phyloP scores from a whole-genome alignment of 371 early-diverging fungal genomes.

The Rhizomucor pusillus region DNA sequence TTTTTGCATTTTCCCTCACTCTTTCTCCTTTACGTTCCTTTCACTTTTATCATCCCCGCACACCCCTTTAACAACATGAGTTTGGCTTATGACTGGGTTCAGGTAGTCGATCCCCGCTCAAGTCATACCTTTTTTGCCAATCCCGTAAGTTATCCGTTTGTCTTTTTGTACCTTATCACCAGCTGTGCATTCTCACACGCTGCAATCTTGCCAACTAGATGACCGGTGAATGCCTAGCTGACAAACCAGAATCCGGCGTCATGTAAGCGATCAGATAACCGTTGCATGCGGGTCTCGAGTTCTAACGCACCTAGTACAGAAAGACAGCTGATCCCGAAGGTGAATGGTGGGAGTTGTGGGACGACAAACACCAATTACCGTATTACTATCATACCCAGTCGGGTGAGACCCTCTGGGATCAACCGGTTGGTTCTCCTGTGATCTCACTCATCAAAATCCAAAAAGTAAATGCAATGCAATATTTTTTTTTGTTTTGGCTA shows the following conservation, averaged over 20 bases:
- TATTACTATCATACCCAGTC: slow-evolving; percentile 91
- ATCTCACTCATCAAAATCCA: slow-evolving; percentile 76
- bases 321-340: slow-evolving; percentile 53
- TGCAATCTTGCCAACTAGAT: slow-evolving; percentile 7
- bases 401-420: slow-evolving; percentile 82
- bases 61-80: slow-evolving; percentile 6
- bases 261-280: slow-evolving; percentile 5
- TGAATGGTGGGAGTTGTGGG: slow-evolving; percentile 96
- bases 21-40: background rate
- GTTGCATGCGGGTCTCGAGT: background rate
- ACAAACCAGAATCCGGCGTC: slow-evolving; percentile 13
- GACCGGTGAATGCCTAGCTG: slow-evolving; percentile 17
- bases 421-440: slow-evolving; percentile 72
- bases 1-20: too few species aligned
- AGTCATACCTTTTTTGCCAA: slow-evolving; percentile 14
- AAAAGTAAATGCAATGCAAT: background rate
- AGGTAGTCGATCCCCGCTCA: slow-evolving; percentile 16
- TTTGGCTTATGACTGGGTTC: slow-evolving; percentile 17
- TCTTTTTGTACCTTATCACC: too few species aligned
- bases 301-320: slow-evolving; percentile 5
- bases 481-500: background rate
- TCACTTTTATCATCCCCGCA: slow-evolving; percentile 4
- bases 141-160: slow-evolving; percentile 8
- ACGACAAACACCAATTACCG: slow-evolving; percentile 75
- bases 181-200: background rate